Evolutionary conservation across 805 yeast genomes (phyloP), one percentile per base, ranked within the genome.

Genomic region (Wickerhamiella occidentalis): DNA sequence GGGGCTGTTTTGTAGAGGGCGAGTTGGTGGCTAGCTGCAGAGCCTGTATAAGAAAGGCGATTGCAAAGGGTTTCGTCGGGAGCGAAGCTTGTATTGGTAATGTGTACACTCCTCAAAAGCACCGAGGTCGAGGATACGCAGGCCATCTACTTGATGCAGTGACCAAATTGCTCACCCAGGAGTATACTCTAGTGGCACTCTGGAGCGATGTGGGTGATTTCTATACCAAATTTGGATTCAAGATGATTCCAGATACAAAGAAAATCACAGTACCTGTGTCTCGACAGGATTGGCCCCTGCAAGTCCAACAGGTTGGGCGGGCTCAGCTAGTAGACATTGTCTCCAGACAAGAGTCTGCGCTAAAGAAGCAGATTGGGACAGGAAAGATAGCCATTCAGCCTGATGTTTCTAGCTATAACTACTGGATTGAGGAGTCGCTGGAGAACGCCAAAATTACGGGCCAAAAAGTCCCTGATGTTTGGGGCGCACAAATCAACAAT

Each of bases 161-260:
- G 1, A 52, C 53, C 15, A 49, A 52, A 23, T 30, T 28, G 40
- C 54, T 61, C 4, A 45, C 40, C 7, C 54, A 50, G 8, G 56
- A 54, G 35, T 30, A 50, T 29, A 54, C 58, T 8, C 60, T 72
- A 13, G 62, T 71, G 33, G 68, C 69, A 37, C 69, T 85, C 47
- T 85, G 84, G 70, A 80, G 90, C 53, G 92, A 80, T 45, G 77
- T 83, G 18, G 90, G 83, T 13, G 73, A 70, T 28, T 84, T 73
- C 56, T 86, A 86, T 62, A 66, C 70, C 33, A 67, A 70, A 54
- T 76, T 80, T 54, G 94, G 88, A 6, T 65, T 56, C 55, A 43
- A 53, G 18, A 25, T 37, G 30, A 33, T 40, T 23, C 52, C 56
- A 22, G 44, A 40, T 30, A 18, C 36, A 29, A 6, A 17, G 13